Base-by-base conservation (phyloP, 2,329 filamentous ascomycete genomes). In the Fusarium sp. region DNA sequence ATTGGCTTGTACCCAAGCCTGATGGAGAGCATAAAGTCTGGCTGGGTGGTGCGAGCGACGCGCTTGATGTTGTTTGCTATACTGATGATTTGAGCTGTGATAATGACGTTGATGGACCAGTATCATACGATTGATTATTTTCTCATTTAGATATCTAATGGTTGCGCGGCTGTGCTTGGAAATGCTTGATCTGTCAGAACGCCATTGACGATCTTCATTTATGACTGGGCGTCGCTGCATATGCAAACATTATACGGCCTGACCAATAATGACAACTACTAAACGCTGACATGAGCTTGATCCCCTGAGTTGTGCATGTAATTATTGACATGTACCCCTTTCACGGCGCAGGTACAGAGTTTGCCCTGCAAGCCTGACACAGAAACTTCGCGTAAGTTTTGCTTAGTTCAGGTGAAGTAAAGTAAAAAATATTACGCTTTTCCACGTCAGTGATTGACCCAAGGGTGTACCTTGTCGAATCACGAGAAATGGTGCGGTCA, bases 1-100 rank as follows among this genome's bases (percentile, higher is more conserved):
- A 93, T 70, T 94, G 92, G 92, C 84, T 89, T 3, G 77, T 85
- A 11, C 82, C 81, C 8, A 74, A 67, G 1, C 74, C 79, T 2
- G 74, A 80, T 32, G 81, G 81, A 3, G 70, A 61, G 22, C 83
- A 82, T 45, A 80, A 74, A 59, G 69, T 83, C 9, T 83, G 81
- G 81, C 46, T 83, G 29, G 82, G 82, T 1, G 75, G 73, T 18
- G 78, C 81, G 1, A 82, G 80, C 49, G 81, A 83, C 59, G 71
- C 75, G 9, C 47, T 82, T 57, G 59, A 64, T 2, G 66, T 73
- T 7, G 75, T 79, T 2, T 82, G 81, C 62, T 70, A 74, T 30
- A 66, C 66, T 1, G 77, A 79, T 42, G 66, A 59, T 7, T 44
- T 81, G 47, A 72, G 63, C 40, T 82, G 81, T 27, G 71, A 79